Evolutionary conservation across 768 basidiomycete genomes (phyloP), one percentile per base, ranked within the genome.

Genomic region (Dioszegia crocea): DNA sequence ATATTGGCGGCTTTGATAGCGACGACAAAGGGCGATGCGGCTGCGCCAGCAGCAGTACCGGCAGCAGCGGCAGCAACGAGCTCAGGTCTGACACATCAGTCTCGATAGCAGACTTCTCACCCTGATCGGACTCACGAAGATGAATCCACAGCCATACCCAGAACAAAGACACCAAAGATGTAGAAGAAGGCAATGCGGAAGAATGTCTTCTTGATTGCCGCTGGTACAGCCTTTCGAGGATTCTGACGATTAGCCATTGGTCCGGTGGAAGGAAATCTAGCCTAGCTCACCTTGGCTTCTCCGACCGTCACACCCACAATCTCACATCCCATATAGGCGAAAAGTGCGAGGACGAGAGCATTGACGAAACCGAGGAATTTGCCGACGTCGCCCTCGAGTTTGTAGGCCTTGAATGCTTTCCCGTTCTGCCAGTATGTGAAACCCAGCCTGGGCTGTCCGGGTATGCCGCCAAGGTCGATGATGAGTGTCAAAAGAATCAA

Each of bases 121-220:
- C n/a, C n/a, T n/a, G n/a, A n/a, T n/a, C n/a, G n/a, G n/a, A n/a
- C n/a, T n/a, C n/a, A n/a, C n/a, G 61, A 31, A 58, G 53, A 66
- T 63, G 82, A 87, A 0, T 87, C 83, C 41, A 92, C 87, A 39
- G 90, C 80, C 85, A 91, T 84, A 59, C 88, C 88, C 36, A 69
- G 53, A 71, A 87, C 83, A 56, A 88, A 70, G 57, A 88, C 81
- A 30, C 86, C 87, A 46, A 87, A 78, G 61, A 88, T 81, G 83
- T 89, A 90, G 81, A 90, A 90, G 27, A 89, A 62, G 8, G 87
- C 61, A 65, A 94, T 86, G 61, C 91, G 85, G 78, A 57, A 66
- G 65, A 67, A 70, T 21, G 68, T 71, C 57, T 64, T 63, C 60
- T 64, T 62, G 53, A 71, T 70, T 10, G 74, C 74, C 11, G 66